Conservation (phyloP, 129 eudicot species). For the Arctium lappa region DNA sequence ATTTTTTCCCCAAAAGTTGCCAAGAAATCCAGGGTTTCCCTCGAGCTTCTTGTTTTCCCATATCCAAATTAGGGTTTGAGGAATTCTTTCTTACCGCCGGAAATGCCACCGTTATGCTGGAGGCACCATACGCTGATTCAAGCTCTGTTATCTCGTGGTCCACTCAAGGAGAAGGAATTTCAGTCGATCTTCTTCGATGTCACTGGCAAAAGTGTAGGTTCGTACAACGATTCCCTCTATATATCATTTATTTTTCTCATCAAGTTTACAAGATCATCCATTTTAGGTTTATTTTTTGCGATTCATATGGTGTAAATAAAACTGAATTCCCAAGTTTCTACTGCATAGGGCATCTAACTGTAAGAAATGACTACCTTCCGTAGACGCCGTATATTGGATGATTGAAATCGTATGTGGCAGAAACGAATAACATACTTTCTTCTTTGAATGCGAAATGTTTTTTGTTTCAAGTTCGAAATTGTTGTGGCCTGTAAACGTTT, state of each 20-base stretch:
- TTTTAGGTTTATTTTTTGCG: neutral
- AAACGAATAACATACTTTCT: neutral
- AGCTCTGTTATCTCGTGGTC: conserved; percentile 64
- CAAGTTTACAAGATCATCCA: neutral
- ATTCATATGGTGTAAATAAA: neutral
- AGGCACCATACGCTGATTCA: conserved; percentile 66
- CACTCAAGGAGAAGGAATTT: conserved; percentile 48
- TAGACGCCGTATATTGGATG: neutral
- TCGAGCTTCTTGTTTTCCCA: neutral
- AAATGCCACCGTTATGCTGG: conserved; percentile 53
- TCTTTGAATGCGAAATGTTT: neutral
- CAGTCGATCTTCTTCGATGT: conserved; percentile 47
- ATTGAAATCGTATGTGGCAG: neutral
- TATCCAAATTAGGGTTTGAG: conserved; percentile 14
- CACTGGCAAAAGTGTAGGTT: conserved; percentile 56
- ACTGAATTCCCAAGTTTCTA: neutral
- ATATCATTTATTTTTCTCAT: neutral
- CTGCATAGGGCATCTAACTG: neutral
- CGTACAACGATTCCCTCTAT: neutral
- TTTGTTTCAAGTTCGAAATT: neutral
- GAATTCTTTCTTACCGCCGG: neutral
- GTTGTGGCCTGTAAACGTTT: neutral
- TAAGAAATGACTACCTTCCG: neutral
- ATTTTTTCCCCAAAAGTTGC: neutral
- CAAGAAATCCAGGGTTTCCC: conserved; percentile 18